Base-by-base conservation (phyloP, 129 eudicot species). In the Arctium lappa region DNA sequence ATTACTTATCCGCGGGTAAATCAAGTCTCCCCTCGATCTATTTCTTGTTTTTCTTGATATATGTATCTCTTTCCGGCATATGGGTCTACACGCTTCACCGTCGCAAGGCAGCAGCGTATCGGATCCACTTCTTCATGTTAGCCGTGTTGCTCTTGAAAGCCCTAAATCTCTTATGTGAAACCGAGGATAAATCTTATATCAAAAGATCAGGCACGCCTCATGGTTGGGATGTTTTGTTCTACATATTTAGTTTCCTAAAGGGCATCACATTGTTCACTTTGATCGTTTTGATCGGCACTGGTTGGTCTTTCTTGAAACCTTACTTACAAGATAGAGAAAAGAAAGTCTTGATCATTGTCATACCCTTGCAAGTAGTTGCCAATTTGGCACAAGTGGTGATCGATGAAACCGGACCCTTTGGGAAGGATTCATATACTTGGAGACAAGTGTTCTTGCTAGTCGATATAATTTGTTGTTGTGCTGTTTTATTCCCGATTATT, bases 221-320 rank as follows among this genome's bases (percentile, higher is more conserved):
- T 77, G 92, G 92, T 1, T 89, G 92, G 92, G 92, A 89, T 87
- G 84, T 89, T 48, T 16, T 89, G 80, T 89, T 89, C 77, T 89
- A 89, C 16, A 83, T 89, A 15, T 89, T 89, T 48, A 89, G 90
- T 74, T 89, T 89, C 78, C 44, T 89, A 27, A 89, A 89, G 80
- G 92, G 92, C 6, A 76, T 89, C 48, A 86, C 85, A 2, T 46
- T 89, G 73, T 89, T 89, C 62, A 89, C 90, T 39, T 75, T 89
- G 85, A 89, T 89, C 56, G 92, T 89, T 22, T 76, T 89, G 62
- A 89, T 89, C 32, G 92, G 92, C 4, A 87, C 92, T 36, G 92
- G 92, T 11, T 89, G 92, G 92, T 89, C 92, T 1, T 85, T 87
- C 44, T 72, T 89, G 72, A 87, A 89, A 69, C 90, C 89, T 0